Base-by-base conservation (phyloP, 2,329 filamentous ascomycete genomes). In the Cordyceps farinosa region DNA sequence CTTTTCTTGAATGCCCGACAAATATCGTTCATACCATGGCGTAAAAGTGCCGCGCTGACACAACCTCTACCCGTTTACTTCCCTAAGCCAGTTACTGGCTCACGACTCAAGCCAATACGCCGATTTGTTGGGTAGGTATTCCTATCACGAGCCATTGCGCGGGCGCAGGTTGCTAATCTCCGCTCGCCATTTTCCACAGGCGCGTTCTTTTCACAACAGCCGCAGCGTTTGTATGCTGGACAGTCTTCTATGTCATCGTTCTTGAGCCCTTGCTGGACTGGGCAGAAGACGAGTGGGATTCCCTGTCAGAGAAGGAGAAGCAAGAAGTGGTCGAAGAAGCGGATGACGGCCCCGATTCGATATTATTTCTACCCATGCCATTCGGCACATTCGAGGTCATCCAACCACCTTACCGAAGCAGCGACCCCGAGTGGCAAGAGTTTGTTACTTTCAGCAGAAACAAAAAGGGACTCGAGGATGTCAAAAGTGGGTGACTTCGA, bases 371-470 rank as follows among this genome's bases (percentile, higher is more conserved):
- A 8, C 85, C 87, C 0, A 82, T 90, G 59, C 85, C 86, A 3
- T 85, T 85, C 50, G 86, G 84, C 2, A 84, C 79, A 1, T 79
- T 78, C 56, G 67, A 77, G 63, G 73, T 85, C 22, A 74, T 78
- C 17, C 78, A 80, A 36, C 70, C 74, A 36, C 82, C 81, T 2
- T 88, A 87, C 70, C 78, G 77, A 65, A 80, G 80, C 58, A 77
- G 76, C 32, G 86, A 88, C 67, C 86, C 87, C 3, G 88, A 90
- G 72, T 90, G 85, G 85, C 76, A 79, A 65, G 77, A 79, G 55
- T 90, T 87, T 66, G 70, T 86, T 17, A 81, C 81, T 62, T 76
- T 89, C n/a, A 84, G 80, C 65, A 80, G 80, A 66, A 81, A 89
- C 65, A 72, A 70, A 15, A 72, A 80, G 50, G 75, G 81, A 10